Conservation (phyloP, 2,329 filamentous ascomycete species). For the Incumbomyces delicatus region DNA sequence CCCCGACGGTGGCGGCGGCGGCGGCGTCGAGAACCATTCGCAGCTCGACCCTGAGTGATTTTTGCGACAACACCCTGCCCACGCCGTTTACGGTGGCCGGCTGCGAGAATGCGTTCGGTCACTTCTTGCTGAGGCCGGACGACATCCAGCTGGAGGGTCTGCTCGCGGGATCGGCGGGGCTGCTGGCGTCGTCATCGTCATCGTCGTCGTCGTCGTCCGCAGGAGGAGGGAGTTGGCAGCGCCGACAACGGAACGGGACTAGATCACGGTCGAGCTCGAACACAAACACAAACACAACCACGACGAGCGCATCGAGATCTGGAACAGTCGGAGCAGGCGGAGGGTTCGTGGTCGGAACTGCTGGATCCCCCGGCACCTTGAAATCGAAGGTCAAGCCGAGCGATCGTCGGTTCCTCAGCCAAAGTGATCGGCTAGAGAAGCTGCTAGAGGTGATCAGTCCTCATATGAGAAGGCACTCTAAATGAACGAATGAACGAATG, state of each 20-base stretch:
- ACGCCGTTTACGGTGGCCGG: conserved; percentile 1
- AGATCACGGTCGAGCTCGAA: too few relatives aligned
- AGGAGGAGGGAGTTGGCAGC: too few relatives aligned
- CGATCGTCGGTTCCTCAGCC: background rate
- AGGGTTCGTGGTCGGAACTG: too few relatives aligned
- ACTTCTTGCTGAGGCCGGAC: background rate
- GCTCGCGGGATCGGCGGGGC: background rate
- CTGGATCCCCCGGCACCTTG: too few relatives aligned
- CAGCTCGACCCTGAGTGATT: conserved; percentile 1
- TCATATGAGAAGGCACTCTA: background rate
- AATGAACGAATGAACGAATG: too few relatives aligned
- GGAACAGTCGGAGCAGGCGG: too few relatives aligned
- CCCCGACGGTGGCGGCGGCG: background rate
- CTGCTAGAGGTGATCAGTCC: conserved; percentile 1
- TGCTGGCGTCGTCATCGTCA: too few relatives aligned
- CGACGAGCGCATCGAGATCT: background rate
- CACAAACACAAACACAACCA: background rate
- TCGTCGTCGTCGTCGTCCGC: too few relatives aligned
- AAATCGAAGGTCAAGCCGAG: background rate
- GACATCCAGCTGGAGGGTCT: conserved; percentile 1
- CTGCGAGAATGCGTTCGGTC: background rate
- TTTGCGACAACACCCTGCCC: conserved; percentile 1
- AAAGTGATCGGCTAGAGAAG: background rate
- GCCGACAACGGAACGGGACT: too few relatives aligned
- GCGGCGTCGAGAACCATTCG: background rate